Evolutionary conservation across 352 stramenopile species (phyloP).

Genomic region (Globisporangium uncinulatum): DNA sequence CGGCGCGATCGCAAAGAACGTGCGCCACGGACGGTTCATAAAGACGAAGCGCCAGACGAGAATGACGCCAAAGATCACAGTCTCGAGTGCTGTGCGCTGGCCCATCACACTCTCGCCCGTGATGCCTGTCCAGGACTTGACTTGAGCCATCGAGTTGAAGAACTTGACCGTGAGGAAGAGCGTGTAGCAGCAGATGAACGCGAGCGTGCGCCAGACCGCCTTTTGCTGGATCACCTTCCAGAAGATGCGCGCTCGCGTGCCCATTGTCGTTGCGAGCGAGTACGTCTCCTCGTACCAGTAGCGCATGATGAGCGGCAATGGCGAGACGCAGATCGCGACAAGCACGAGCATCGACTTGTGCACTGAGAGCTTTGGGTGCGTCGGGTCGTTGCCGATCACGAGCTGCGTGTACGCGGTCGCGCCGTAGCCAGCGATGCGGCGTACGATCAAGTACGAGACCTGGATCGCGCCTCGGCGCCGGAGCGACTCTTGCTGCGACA

Average conservation of each 20-base stretch:
- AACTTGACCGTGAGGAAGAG: slow-evolving; percentile 35
- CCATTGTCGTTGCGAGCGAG: slow-evolving; percentile 32
- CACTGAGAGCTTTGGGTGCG: slow-evolving; percentile 6
- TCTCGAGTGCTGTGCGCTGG: slow-evolving; percentile 19
- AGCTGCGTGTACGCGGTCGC: slow-evolving; percentile 7
- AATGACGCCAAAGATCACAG: slow-evolving; percentile 16
- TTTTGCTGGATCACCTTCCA: slow-evolving; percentile 55
- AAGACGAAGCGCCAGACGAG: slow-evolving; percentile 35
- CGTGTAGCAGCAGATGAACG: slow-evolving; percentile 38
- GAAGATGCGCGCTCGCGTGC: slow-evolving; percentile 28
- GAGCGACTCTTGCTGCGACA: slow-evolving; percentile 36
- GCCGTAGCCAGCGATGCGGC: slow-evolving; percentile 17
- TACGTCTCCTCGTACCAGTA: slow-evolving; percentile 42
- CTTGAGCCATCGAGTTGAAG: slow-evolving; percentile 13
- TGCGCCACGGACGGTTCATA: slow-evolving; percentile 35
- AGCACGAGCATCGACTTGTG: slow-evolving; percentile 22
- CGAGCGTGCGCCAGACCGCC: slow-evolving; percentile 36
- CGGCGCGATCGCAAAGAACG: slow-evolving; percentile 25
- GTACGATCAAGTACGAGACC: slow-evolving; percentile 34
- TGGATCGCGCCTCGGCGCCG: slow-evolving; percentile 26
- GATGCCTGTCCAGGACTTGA: slow-evolving; percentile 24
- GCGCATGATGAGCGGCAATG: slow-evolving; percentile 27
- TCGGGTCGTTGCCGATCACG: slow-evolving; percentile 12
- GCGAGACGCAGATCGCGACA: slow-evolving; percentile 19
- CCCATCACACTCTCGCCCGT: slow-evolving; percentile 16